Percentiles rank a stretch among this genome's conserved stretches.
These are phyloP conservation scores for Solanum hybrid DNA, from an alignment of 305 asterid species.

Conservation along the genomic window DNA sequence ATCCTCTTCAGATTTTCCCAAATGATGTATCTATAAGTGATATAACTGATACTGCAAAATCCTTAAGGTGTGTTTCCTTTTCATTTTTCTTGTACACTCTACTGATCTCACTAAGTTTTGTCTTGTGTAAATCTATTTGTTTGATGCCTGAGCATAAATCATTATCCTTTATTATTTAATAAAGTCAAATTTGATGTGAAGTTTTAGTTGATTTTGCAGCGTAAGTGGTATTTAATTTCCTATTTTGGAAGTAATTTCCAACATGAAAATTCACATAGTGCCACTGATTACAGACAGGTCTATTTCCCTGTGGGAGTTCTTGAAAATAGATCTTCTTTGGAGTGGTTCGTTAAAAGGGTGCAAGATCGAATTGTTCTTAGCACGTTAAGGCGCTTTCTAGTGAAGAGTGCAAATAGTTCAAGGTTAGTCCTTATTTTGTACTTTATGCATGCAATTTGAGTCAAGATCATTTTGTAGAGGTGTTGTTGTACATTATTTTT, in stretches of 20 bases:
- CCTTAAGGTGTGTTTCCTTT: conserved; percentile 40
- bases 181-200: background rate
- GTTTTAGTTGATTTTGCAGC: conserved; percentile 1
- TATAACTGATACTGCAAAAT: conserved; percentile 49
- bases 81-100: background rate
- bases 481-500: background rate
- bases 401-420: conserved; percentile 54
- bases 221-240: background rate
- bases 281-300: conserved; percentile 37
- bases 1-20: conserved; percentile 65
- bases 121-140: background rate
- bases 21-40: conserved; percentile 72
- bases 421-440: conserved; percentile 41
- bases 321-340: conserved; percentile 45
- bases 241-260: background rate
- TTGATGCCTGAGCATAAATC: background rate
- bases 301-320: conserved; percentile 29
- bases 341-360: conserved; percentile 74
- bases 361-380: conserved; percentile 64
- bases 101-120: background rate
- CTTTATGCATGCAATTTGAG: conserved; percentile 1
- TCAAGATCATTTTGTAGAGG: background rate
- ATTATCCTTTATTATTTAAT: background rate
- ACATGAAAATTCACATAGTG: background rate
- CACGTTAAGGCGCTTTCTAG: conserved; percentile 53